phyloP scores from a whole-genome alignment of 2,329 filamentous ascomycete species.

The Apiospora aurea region DNA sequence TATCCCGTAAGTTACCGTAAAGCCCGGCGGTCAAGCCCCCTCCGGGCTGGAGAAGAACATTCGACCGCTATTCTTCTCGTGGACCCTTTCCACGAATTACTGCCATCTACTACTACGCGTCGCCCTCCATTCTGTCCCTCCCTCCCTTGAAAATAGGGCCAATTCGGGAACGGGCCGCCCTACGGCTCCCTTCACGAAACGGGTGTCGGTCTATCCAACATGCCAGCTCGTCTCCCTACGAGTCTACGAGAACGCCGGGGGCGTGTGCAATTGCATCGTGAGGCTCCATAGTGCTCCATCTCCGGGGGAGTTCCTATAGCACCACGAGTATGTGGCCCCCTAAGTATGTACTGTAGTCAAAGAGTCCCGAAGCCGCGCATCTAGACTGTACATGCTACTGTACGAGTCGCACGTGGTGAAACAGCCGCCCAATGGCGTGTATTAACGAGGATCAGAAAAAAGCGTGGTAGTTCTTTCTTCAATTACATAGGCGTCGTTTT shows the following conservation, averaged over 20 bases:
- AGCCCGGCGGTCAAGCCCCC: conserved; percentile 10
- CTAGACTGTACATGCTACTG: neutral
- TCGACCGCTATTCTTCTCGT: conserved; percentile 19
- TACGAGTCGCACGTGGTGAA: conserved; percentile 14
- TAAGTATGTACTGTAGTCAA: neutral
- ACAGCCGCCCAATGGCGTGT: conserved; percentile 15
- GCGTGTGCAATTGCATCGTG: neutral
- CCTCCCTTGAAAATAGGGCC: neutral
- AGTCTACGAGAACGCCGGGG: conserved; percentile 3
- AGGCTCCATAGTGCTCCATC: conserved; percentile 6
- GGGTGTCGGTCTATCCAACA: conserved; percentile 22
- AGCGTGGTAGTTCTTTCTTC: neutral
- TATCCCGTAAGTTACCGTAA: conserved; percentile 13
- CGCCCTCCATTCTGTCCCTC: neutral
- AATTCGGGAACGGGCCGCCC: conserved; percentile 22
- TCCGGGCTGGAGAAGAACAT: conserved; percentile 8
- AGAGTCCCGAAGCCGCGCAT: neutral
- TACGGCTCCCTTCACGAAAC: conserved; percentile 7
- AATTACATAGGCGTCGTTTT: neutral
- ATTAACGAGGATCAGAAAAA: conserved; percentile 8
- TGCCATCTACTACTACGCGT: neutral
- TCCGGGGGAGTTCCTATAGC: neutral
- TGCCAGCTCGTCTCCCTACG: neutral
- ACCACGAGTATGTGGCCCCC: neutral
- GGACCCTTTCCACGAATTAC: neutral